Conservation (phyloP, 495 filamentous ascomycete genomes). For the Tuber indicum region DNA sequence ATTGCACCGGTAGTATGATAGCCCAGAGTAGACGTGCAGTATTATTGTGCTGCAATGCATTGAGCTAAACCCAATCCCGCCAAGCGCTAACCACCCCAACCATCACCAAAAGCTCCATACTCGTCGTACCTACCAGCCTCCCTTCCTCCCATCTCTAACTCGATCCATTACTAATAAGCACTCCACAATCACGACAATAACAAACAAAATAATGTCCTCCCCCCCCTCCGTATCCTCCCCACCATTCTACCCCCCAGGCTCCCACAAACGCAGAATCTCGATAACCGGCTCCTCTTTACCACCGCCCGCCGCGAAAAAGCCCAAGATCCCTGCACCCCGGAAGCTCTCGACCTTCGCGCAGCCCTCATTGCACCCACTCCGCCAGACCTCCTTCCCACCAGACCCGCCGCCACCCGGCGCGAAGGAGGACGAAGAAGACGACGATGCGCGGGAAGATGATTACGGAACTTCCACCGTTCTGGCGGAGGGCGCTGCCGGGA, state of each 20-base stretch:
- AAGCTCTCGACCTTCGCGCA: slow-evolving; percentile 26
- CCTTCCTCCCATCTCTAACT: neutral
- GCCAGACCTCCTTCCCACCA: slow-evolving; percentile 64
- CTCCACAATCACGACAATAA: neutral
- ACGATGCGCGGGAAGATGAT: slow-evolving; percentile 56
- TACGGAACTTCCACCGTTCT: slow-evolving; percentile 51
- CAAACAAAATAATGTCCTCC: slow-evolving; percentile 26
- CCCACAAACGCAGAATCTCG: slow-evolving; percentile 39
- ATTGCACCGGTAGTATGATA: no score
- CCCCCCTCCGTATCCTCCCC: slow-evolving; percentile 32
- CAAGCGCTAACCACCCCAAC: slow-evolving; percentile 24
- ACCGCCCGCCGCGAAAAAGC: slow-evolving; percentile 27
- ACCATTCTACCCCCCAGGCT: slow-evolving; percentile 9
- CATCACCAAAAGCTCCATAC: neutral
- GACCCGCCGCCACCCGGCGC: slow-evolving; percentile 44
- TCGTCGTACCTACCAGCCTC: neutral
- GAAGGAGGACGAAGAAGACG: slow-evolving; percentile 50
- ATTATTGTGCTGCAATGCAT: neutral
- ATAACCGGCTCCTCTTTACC: slow-evolving; percentile 26
- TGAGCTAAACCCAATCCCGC: slow-evolving; percentile 4
- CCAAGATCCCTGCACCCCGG: slow-evolving; percentile 29
- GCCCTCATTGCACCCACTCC: slow-evolving; percentile 53
- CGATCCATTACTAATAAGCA: neutral
- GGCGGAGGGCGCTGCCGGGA: slow-evolving; percentile 49
- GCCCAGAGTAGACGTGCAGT: no score